A percentile compares a stretch with the other conserved stretches of the same genome.
Conservation (phyloP, 305 asterid species). For the Salvia sclarea region DNA sequence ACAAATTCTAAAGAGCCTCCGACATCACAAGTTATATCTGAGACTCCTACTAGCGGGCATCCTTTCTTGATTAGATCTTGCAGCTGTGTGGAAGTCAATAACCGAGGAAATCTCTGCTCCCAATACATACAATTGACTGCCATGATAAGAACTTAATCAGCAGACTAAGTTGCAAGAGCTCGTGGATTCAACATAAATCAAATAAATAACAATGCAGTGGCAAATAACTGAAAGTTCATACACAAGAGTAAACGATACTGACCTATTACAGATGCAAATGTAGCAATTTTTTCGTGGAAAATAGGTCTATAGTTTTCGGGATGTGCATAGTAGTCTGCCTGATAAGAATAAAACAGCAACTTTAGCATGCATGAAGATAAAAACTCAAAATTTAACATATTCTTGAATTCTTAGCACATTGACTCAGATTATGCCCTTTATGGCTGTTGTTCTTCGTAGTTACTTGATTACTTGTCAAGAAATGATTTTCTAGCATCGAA, state of each 20-base stretch:
- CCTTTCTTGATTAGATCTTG: constrained; percentile 67
- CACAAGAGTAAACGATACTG: constrained; percentile 32
- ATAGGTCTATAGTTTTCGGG: constrained; percentile 77
- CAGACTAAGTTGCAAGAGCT: neutral
- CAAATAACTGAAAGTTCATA: neutral
- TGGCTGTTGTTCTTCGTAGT: neutral
- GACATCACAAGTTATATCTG: constrained; percentile 88
- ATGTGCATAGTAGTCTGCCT: constrained; percentile 92
- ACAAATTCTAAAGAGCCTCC: constrained; percentile 89
- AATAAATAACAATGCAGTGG: neutral
- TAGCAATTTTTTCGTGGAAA: constrained; percentile 85
- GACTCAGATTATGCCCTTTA: neutral
- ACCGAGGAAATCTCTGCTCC: constrained; percentile 87
- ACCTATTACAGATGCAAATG: constrained; percentile 88
- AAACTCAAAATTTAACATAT: neutral
- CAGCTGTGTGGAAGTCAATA: constrained; percentile 66
- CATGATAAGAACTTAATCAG: constrained; percentile 21
- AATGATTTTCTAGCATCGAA: neutral
- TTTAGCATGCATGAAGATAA: constrained; percentile 28
- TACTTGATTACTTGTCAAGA: neutral
- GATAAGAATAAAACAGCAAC: constrained; percentile 33
- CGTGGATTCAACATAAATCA: neutral
- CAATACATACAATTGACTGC: constrained; percentile 97
- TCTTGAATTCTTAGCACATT: neutral
- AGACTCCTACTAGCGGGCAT: constrained; percentile 80